Evolutionary conservation across 345 rosid genomes (phyloP), one percentile per base, ranked within the genome.

Genomic region (Erysimum cheiranthoides): DNA sequence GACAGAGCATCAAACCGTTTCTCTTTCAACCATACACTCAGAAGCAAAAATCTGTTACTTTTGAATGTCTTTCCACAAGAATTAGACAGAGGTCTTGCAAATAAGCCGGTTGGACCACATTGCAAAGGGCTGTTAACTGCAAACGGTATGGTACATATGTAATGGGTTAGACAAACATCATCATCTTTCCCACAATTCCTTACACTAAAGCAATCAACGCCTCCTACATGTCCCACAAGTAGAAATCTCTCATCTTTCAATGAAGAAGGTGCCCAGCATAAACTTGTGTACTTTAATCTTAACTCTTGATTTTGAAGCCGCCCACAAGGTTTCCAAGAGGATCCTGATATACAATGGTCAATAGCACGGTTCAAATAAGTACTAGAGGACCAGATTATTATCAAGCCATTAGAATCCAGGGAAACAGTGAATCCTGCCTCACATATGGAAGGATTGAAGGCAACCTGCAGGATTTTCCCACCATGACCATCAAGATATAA

Each of bases 131-230:
- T 73, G 17, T 79, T 70, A 77, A 75, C 81, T 11, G 69, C 78
- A 66, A 85, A 79, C 40, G 98, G 93, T 80, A 93, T 85, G 9
- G 96, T 87, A 84, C 93, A 88, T 47, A 88, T 53, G 76, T 70
- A 84, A 66, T 81, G 88, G 74, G 88, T 86, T 64, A 60, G 47
- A 68, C 75, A 45, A 50, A 68, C 84, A 50, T 69, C 79, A 60
- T 60, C 77, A 61, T 66, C 84, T 61, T 38, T 78, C 76, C 78
- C 81, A 70, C 78, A 77, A 35, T 75, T 66, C 73, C 82, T 82
- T 70, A 93, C 85, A n/a, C 88, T 70, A 84, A 91, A 90, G 84
- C 90, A 89, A 83, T 93, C 97, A 52, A 93, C 80, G 66, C 98
- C 98, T 64, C 84, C 85, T 38, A 53, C 78, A 84, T 88, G 90